phyloP scores from a whole-genome alignment of 805 yeast genomes.

The Torulaspora quercuum region DNA sequence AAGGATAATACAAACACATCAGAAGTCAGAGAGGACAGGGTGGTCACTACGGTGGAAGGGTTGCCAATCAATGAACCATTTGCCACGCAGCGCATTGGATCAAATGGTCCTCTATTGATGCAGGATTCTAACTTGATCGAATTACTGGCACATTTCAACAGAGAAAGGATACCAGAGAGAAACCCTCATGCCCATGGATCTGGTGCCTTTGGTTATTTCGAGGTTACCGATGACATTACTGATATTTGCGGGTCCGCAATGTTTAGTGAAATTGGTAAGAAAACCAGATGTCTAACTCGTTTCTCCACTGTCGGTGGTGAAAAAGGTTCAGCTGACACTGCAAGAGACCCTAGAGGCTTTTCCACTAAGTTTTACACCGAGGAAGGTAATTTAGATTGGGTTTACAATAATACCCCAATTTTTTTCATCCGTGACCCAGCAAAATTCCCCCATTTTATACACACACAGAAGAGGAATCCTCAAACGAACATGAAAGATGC shows the following conservation, averaged over 20 bases:
- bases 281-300: constrained; percentile 66
- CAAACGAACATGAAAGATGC: constrained; percentile 73
- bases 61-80: constrained; percentile 73
- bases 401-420: constrained; percentile 67
- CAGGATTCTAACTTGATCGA: constrained; percentile 82
- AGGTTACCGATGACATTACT: constrained; percentile 79
- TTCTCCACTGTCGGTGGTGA: constrained; percentile 75
- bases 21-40: constrained; percentile 42
- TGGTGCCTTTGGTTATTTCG: constrained; percentile 85
- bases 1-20: constrained; percentile 29
- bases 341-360: constrained; percentile 70
- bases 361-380: constrained; percentile 63
- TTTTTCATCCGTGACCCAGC: constrained; percentile 62
- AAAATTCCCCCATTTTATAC: constrained; percentile 63
- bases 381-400: constrained; percentile 69
- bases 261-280: constrained; percentile 72
- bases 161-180: constrained; percentile 89
- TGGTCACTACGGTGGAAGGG: constrained; percentile 70
- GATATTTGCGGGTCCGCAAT: constrained; percentile 69
- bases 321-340: constrained; percentile 60
- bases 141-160: constrained; percentile 79
- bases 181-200: constrained; percentile 94
- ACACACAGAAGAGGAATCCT: constrained; percentile 69
- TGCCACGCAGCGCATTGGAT: constrained; percentile 70
- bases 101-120: constrained; percentile 73